Percentiles rank a stretch among this genome's conserved stretches.
These are phyloP conservation scores for Kluyveromyces sp. DNA, from an alignment of 1,139 yeast genomes.

Conservation along the genomic window DNA sequence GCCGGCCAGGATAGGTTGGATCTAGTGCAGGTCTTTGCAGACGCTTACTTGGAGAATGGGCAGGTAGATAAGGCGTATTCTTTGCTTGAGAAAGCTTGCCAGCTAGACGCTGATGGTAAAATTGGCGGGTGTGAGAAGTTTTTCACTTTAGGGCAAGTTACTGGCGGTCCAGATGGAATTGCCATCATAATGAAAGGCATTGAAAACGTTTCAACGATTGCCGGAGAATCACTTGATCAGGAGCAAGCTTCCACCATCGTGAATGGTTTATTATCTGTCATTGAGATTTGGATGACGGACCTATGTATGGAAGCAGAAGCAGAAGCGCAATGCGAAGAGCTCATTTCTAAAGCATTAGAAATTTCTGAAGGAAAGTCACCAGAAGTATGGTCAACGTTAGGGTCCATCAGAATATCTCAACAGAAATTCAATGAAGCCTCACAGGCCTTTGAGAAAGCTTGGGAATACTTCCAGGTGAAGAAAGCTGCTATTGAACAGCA, in stretches of 20 bases:
- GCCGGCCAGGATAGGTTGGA: constrained; percentile 31
- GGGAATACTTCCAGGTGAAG: constrained; percentile 57
- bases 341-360: constrained; percentile 58
- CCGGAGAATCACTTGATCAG: constrained; percentile 28
- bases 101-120: constrained; percentile 59
- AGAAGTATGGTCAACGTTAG: constrained; percentile 74
- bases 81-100: constrained; percentile 54
- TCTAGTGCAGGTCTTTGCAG: constrained; percentile 50
- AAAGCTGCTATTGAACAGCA: constrained; percentile 46
- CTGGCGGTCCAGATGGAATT: constrained; percentile 77
- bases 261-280: constrained; percentile 74
- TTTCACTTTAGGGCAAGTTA: constrained; percentile 82
- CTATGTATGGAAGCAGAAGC: constrained; percentile 91
- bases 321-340: constrained; percentile 67
- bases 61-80: constrained; percentile 73
- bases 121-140: constrained; percentile 69
- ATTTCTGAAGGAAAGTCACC: constrained; percentile 54
- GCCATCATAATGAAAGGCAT: constrained; percentile 61
- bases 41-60: constrained; percentile 69
- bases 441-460: constrained; percentile 59
- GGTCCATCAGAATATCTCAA: constrained; percentile 88
- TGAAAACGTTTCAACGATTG: constrained; percentile 35
- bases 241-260: constrained; percentile 43
- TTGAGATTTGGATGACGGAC: constrained; percentile 99
- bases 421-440: constrained; percentile 67